Evolutionary conservation across 2,329 filamentous ascomycete genomes (phyloP).

Genomic region (Colletotrichum tropicicola): DNA sequence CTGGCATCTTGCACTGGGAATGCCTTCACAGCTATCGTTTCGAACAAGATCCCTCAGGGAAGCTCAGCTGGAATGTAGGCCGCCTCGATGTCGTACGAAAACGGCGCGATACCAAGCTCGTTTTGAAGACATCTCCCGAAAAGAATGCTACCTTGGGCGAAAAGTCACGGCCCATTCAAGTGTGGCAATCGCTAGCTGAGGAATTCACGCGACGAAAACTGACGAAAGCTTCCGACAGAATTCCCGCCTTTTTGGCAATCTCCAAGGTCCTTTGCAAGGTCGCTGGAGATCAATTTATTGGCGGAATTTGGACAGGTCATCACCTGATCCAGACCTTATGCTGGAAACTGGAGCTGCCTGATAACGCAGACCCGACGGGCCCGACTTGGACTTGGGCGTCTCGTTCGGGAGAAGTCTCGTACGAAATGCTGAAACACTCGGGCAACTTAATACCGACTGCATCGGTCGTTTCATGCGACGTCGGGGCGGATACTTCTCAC

Average conservation of each 20-base stretch:
- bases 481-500: not conserved
- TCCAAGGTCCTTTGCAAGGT: not conserved
- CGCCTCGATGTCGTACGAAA: too few relatives aligned
- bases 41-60: not conserved
- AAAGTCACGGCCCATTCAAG: not conserved
- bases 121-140: not conserved
- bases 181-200: not conserved
- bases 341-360: not conserved
- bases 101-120: too few relatives aligned
- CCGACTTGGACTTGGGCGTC: not conserved
- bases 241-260: not conserved
- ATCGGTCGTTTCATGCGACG: not conserved
- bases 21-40: not conserved
- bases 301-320: not conserved
- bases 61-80: too few relatives aligned
- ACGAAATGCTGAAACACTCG: rapidly evolving
- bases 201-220: not conserved
- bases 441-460: not conserved
- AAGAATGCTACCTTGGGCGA: rapidly evolving
- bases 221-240: not conserved
- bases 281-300: not conserved
- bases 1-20: not conserved
- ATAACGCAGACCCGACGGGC: rapidly evolving
- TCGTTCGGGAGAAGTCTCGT: not conserved
- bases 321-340: not conserved